phyloP scores from a whole-genome alignment of 2,329 filamentous ascomycete genomes.

The Trichoderma asperellum region DNA sequence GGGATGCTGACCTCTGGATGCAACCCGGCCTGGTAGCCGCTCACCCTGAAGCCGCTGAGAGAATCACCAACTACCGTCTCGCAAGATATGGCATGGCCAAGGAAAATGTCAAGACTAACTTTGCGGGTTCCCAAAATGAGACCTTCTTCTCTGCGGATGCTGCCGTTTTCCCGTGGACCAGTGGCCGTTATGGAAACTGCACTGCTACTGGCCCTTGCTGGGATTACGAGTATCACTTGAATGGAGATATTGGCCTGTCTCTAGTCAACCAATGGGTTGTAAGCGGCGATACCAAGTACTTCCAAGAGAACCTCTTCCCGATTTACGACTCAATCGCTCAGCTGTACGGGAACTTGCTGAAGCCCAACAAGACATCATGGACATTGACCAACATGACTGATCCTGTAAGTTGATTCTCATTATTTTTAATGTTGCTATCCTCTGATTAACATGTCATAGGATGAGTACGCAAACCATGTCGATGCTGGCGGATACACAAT shows the following conservation, averaged over 20 bases:
- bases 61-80: constrained; percentile 37
- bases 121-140: constrained; percentile 50
- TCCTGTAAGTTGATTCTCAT: constrained; percentile 52
- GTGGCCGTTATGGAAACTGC: constrained; percentile 68
- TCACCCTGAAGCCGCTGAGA: constrained; percentile 36
- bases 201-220: constrained; percentile 63
- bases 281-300: constrained; percentile 33
- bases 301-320: constrained; percentile 53
- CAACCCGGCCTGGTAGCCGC: constrained; percentile 36
- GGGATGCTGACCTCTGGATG: constrained; percentile 40
- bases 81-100: constrained; percentile 53
- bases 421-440: neutral
- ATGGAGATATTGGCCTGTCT: constrained; percentile 66
- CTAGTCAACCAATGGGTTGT: constrained; percentile 36
- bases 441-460: constrained; percentile 40
- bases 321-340: constrained; percentile 67
- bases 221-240: constrained; percentile 73
- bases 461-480: constrained; percentile 69
- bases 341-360: constrained; percentile 63
- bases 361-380: constrained; percentile 60
- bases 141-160: constrained; percentile 56
- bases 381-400: constrained; percentile 69
- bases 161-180: constrained; percentile 67
- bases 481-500: constrained; percentile 73
- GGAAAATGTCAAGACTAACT: constrained; percentile 62